Percentiles rank a stretch among this genome's conserved stretches.
Conservation (phyloP, 2,329 filamentous ascomycete species). For the Cladosporium sphaerospermum region DNA sequence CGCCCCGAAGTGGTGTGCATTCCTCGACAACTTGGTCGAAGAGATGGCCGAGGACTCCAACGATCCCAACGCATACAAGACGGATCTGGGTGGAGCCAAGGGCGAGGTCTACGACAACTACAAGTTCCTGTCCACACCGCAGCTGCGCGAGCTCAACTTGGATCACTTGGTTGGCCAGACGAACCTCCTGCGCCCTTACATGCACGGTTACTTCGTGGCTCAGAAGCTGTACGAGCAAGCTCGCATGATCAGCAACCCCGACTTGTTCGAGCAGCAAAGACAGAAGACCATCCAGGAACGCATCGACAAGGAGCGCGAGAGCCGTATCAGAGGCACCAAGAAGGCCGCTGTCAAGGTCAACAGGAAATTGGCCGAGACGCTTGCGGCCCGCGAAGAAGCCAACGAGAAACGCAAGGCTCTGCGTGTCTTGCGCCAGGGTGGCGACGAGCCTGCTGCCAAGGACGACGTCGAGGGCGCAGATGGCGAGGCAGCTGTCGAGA, state of each 20-base stretch:
- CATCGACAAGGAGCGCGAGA: constrained; percentile 95
- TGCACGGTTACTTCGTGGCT: constrained; percentile 98
- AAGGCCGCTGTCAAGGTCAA: constrained; percentile 91
- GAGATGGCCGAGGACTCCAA: constrained; percentile 86
- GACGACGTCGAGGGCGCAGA: constrained; percentile 40
- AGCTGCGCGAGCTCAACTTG: constrained; percentile 78
- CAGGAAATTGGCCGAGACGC: constrained; percentile 59
- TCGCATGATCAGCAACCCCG: constrained; percentile 84
- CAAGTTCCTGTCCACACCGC: constrained; percentile 89
- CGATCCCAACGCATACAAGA: constrained; percentile 51
- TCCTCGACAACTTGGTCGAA: constrained; percentile 95
- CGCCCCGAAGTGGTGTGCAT: constrained; percentile 90
- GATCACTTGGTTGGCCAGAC: constrained; percentile 87
- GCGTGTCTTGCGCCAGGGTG: constrained; percentile 52
- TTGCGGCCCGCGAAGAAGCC: constrained; percentile 66
- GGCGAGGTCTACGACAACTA: constrained; percentile 96
- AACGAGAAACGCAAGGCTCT: constrained; percentile 42
- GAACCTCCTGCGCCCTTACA: constrained; percentile 85
- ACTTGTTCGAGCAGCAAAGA: constrained; percentile 86
- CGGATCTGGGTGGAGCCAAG: constrained; percentile 30
- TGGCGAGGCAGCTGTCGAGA: constrained; percentile 20
- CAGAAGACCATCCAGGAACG: constrained; percentile 88
- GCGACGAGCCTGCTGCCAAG: constrained; percentile 39
- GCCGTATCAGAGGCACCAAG: constrained; percentile 86
- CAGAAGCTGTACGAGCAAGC: constrained; percentile 95